Evolutionary conservation across 805 yeast genomes (phyloP).

Genomic region (Candida sphagnicola): DNA sequence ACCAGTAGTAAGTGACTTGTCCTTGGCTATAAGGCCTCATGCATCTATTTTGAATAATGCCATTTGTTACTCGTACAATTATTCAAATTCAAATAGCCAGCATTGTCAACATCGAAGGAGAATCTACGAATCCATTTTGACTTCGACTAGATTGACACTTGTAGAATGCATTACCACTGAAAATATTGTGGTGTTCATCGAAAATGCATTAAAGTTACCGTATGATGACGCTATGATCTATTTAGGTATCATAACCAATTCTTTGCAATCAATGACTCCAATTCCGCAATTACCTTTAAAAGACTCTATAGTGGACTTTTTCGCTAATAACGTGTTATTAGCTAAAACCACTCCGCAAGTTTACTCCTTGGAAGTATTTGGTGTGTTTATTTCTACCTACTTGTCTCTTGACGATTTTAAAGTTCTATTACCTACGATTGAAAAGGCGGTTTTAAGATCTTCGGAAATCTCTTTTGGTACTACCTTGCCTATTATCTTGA

Average conservation of each 20-base stretch:
- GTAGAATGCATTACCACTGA: constrained; percentile 2
- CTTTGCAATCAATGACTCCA: constrained; percentile 21
- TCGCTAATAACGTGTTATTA: constrained; percentile 27
- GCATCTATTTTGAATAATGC: constrained; percentile 34
- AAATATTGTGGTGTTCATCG: constrained; percentile 1
- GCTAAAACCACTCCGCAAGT: constrained; percentile 40
- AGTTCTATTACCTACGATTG: constrained; percentile 55
- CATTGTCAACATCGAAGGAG: constrained; percentile 16
- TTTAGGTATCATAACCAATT: constrained; percentile 21
- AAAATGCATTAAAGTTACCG: not conserved
- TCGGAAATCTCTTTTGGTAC: constrained; percentile 65
- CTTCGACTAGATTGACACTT: constrained; percentile 20
- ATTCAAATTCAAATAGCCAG: constrained; percentile 4
- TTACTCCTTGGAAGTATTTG: constrained; percentile 33
- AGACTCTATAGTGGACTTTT: constrained; percentile 1
- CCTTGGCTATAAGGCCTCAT: constrained; percentile 18
- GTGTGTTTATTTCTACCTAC: constrained; percentile 42
- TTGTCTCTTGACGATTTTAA: constrained; percentile 34
- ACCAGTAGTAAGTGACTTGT: constrained; percentile 17
- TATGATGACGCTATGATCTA: constrained; percentile 11
- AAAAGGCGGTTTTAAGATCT: constrained; percentile 72
- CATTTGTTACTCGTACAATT: constrained; percentile 7
- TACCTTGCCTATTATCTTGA: constrained; percentile 50
- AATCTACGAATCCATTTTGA: constrained; percentile 23
- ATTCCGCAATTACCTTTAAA: constrained; percentile 2